A percentile compares a stretch with the other conserved stretches of the same genome.
These are phyloP conservation scores for Magnaporthiopsis rhizophila DNA, from an alignment of 2,329 filamentous ascomycete genomes.

Conservation along the genomic window DNA sequence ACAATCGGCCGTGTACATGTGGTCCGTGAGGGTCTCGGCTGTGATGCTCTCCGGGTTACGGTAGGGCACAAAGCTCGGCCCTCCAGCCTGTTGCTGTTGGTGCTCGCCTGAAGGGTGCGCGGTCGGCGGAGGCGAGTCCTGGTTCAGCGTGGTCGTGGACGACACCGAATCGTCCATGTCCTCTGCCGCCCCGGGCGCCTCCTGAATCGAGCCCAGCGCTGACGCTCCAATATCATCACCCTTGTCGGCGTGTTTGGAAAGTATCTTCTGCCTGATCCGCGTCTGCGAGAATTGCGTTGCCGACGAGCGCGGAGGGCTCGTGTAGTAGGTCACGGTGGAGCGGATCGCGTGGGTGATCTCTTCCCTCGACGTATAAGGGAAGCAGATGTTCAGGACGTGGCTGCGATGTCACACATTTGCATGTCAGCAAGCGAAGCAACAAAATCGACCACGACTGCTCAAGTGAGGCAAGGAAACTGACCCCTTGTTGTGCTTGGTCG, in stretches of 20 bases:
- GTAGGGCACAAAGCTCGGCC: constrained; percentile 23
- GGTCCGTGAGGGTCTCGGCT: constrained; percentile 68
- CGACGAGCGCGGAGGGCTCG: constrained; percentile 57
- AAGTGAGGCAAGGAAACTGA: constrained; percentile 26
- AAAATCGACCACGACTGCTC: not conserved
- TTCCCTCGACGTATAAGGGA: constrained; percentile 91
- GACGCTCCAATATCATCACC: constrained; percentile 25
- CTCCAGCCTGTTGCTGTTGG: not conserved
- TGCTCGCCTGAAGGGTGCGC: constrained; percentile 23
- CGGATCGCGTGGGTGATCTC: constrained; percentile 90
- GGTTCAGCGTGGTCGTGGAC: constrained; percentile 48
- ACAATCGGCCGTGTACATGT: constrained; percentile 80
- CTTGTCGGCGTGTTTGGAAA: constrained; percentile 53
- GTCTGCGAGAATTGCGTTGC: constrained; percentile 77
- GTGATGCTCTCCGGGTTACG: constrained; percentile 83
- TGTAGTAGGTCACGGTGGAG: constrained; percentile 80
- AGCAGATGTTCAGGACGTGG: constrained; percentile 80
- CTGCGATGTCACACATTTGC: constrained; percentile 21
- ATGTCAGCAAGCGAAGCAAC: not conserved
- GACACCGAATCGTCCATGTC: constrained; percentile 48
- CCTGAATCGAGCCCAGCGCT: constrained; percentile 37
- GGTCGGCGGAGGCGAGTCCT: constrained; percentile 41
- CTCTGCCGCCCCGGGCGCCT: constrained; percentile 39
- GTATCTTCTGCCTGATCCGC: constrained; percentile 79
- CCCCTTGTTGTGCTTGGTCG: constrained; percentile 83